Base-by-base conservation (phyloP, 2,329 filamentous ascomycete genomes). In the Aureobasidium sp. region DNA sequence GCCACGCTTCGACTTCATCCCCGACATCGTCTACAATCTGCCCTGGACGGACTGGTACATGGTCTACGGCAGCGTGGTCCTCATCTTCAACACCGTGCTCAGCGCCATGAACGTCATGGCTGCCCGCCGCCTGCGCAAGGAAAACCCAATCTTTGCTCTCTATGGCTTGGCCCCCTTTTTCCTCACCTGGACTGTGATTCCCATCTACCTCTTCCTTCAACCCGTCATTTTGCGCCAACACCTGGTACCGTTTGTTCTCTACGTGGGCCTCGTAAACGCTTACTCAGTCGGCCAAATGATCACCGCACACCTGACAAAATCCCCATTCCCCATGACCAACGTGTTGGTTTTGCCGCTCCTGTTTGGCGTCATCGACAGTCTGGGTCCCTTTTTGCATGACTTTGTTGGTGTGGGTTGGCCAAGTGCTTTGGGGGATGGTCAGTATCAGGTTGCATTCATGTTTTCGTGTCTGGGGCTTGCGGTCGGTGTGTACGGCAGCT, bases 211-310 rank as follows among this genome's bases (percentile, higher is more conserved):
- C 62, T 86, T 84, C 70, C 84, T 97, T 67, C 90, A 97, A 73
- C 93, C 92, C 5, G 78, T 83, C 65, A 95, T 97, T 70, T 83
- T 96, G 65, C 80, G 88, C 74, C 80, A 87, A 71, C 91, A 97
- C 72, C 81, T 97, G 9, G 84, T 99, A 20, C 92, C 94, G 1
- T 97, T 99, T 74, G 82, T 88, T 66, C 81, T 97, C 73, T 97
- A 94, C 73, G 88, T 89, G 45, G 92, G 92, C 61, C 79, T 97
- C 62, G 82, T 96, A 72, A 97, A 97, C 73, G 92, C 94, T 64
- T 97, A 97, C 79, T 90, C 89, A 57, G 93, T 97, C 62, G 93
- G 93, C 7, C 89, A 92, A 74, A 97, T 97, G 79, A 97, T 97
- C 76, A 91, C 90, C 47, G 92, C 92, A 0, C 94, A 99, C 75